Evolutionary conservation across 2,329 filamentous ascomycete genomes (phyloP).

Genomic region (Colletotrichum aenigma): DNA sequence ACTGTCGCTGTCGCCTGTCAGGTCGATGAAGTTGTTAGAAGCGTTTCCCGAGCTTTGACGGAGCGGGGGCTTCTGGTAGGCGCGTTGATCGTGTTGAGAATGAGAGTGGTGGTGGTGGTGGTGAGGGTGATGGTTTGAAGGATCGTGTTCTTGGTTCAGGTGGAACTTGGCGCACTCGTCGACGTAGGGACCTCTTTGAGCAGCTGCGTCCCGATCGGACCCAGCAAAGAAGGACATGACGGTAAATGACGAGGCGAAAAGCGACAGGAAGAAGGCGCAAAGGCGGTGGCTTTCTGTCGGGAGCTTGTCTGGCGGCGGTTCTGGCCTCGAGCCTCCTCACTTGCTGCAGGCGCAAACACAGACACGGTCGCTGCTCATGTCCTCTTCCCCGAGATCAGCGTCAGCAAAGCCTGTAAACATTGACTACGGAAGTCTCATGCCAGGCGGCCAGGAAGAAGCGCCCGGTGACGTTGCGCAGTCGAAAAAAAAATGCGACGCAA

Average conservation of each 20-base stretch:
- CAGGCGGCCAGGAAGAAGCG: slow-evolving; percentile 2
- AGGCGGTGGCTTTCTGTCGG: neutral
- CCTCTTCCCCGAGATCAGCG: slow-evolving; percentile 14
- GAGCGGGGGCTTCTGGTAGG: neutral
- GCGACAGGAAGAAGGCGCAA: neutral
- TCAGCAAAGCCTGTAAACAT: slow-evolving; percentile 16
- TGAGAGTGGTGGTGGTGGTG: neutral
- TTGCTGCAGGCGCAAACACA: slow-evolving; percentile 17
- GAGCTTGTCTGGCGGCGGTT: neutral
- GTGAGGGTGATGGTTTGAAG: neutral
- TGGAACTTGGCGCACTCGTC: neutral
- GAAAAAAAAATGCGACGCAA: neutral
- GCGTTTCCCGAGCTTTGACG: neutral
- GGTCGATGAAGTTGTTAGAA: slow-evolving; percentile 1
- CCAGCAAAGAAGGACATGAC: slow-evolving; percentile 11
- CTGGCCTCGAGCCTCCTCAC: slow-evolving; percentile 14
- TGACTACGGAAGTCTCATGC: slow-evolving; percentile 17
- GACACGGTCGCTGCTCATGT: slow-evolving; percentile 19
- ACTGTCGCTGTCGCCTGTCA: slow-evolving; percentile 7
- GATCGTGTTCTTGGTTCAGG: neutral
- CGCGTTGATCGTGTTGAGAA: neutral
- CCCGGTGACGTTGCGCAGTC: neutral
- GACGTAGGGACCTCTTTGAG: slow-evolving; percentile 11
- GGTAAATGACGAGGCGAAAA: neutral
- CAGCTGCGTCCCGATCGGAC: slow-evolving; percentile 11